Evolutionary conservation across 306 rosid species (phyloP).

Genomic region (Hippophae rhamnoides): DNA sequence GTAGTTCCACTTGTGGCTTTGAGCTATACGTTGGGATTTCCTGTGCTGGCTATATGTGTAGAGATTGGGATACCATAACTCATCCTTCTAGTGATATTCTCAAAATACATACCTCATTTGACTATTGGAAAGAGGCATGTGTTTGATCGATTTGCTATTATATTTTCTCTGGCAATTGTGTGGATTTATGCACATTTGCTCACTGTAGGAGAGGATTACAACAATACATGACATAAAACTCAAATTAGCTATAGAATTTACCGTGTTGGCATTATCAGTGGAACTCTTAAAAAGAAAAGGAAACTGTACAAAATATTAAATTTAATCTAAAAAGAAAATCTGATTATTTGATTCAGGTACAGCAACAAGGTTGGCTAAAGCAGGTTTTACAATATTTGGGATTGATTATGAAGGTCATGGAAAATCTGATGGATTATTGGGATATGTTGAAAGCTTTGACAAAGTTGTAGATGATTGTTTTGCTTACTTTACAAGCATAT

Average conservation of each 20-base stretch:
- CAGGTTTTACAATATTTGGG: conserved; percentile 68
- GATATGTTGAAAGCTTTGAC: conserved; percentile 46
- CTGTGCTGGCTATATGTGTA: conserved; percentile 77
- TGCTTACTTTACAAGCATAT: conserved; percentile 38
- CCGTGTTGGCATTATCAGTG: conserved; percentile 75
- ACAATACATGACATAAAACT: conserved; percentile 39
- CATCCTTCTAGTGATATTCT: conserved; percentile 53
- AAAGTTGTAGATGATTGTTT: conserved; percentile 43
- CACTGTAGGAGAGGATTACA: conserved; percentile 86
- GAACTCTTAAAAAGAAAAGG: conserved; percentile 27
- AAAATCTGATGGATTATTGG: conserved; percentile 63
- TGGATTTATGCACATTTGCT: conserved; percentile 89
- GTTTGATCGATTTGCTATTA: conserved; percentile 69
- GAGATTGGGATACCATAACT: conserved; percentile 95
- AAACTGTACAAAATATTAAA: neutral
- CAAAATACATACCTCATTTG: conserved; percentile 85
- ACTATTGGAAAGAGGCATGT: conserved; percentile 41
- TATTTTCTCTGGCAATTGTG: conserved; percentile 69
- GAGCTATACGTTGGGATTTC: conserved; percentile 80
- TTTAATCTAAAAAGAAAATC: neutral
- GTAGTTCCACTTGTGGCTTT: conserved; percentile 92
- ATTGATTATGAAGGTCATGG: conserved; percentile 96
- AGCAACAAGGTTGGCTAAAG: conserved; percentile 51
- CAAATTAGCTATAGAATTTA: conserved; percentile 79
- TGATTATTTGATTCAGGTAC: conserved; percentile 34